Base-by-base conservation (phyloP, 164 flowering plant species). In the Magnolia officinalis region DNA sequence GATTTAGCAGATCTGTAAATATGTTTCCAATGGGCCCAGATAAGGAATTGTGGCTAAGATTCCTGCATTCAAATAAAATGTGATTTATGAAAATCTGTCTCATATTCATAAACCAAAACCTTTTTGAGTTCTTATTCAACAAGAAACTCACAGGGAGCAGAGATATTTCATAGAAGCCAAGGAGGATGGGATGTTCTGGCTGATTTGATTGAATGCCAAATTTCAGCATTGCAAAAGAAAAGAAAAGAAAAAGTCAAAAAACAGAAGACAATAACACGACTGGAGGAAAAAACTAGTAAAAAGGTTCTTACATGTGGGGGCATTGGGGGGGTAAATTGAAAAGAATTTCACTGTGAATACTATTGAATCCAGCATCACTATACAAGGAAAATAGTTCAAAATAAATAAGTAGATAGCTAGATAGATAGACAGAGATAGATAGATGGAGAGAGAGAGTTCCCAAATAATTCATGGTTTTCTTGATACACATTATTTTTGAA, bases 21-120 rank as follows among this genome's bases (percentile, higher is more conserved):
- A 92, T 88, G 82, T 89, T 82, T 70, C 94, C 96, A 63, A 94
- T 76, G 2, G 92, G 86, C 75, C 98, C 97, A 80, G 88, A 85
- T 71, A 94, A 70, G 4, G 70, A 75, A 78, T 94, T 94, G 82
- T 89, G 92, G 85, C 96, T 91, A 80, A 94, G 77, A 79, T 92
- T 94, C 85, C 98, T 91, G 88, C 79, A 85, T 61, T 29, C 67
- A 51, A 26, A 74, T 74, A 61, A 72, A 61, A 26, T 18, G 3
- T 64, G 21, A 19, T 9, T 8, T 7, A 21, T 64, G 9, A 64
- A 64, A 64, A 64, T 21, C 67, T 8, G 23, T 20, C 20, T 7
- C 1, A 19, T 21, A 37, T 70, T 70, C 23, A 21, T 20, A 19
- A 31, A 73, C 9, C 21, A 49, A 74, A 65, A 37, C 67, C 29